Evolutionary conservation across 2,329 filamentous ascomycete genomes (phyloP).

Genomic region (Rutstroemia sp.): DNA sequence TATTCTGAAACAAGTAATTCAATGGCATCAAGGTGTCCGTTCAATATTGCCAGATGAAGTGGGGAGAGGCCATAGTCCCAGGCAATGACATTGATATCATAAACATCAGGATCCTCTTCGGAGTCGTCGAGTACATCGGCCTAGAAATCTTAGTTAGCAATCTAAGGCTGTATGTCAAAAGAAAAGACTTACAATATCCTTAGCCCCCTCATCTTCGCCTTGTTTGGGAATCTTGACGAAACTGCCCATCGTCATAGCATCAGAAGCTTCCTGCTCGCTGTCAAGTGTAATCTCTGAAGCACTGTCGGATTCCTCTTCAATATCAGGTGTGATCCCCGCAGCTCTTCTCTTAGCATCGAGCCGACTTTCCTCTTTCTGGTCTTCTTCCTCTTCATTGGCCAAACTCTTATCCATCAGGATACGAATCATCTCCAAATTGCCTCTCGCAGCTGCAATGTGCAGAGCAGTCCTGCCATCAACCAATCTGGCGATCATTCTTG

Average conservation of each 20-base stretch:
- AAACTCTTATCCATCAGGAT: slow-evolving; percentile 67
- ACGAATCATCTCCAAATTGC: slow-evolving; percentile 60
- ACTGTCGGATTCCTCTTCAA: slow-evolving; percentile 33
- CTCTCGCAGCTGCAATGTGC: slow-evolving; percentile 71
- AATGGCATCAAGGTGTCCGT: slow-evolving; percentile 63
- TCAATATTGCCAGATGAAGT: slow-evolving; percentile 70
- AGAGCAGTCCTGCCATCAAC: slow-evolving; percentile 76
- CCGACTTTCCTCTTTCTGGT: slow-evolving; percentile 43
- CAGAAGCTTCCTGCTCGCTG: slow-evolving; percentile 26
- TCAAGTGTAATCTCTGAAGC: slow-evolving; percentile 26
- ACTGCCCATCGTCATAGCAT: slow-evolving; percentile 58
- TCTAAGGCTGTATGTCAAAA: slow-evolving; percentile 29
- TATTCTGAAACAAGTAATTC: slow-evolving; percentile 63
- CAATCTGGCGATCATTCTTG: slow-evolving; percentile 65
- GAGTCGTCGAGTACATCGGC: slow-evolving; percentile 45
- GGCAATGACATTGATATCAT: slow-evolving; percentile 67
- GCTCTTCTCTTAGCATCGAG: slow-evolving; percentile 24
- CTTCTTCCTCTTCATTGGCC: slow-evolving; percentile 62
- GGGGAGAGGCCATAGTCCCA: slow-evolving; percentile 73
- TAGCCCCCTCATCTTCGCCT: slow-evolving; percentile 34
- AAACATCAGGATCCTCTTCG: slow-evolving; percentile 68
- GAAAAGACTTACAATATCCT: slow-evolving; percentile 38
- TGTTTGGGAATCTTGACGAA: slow-evolving; percentile 59
- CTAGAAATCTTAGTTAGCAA: slow-evolving; percentile 23
- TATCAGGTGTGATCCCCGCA: slow-evolving; percentile 17